phyloP scores from a whole-genome alignment of 495 filamentous ascomycete species.

The Extremus antarcticus region DNA sequence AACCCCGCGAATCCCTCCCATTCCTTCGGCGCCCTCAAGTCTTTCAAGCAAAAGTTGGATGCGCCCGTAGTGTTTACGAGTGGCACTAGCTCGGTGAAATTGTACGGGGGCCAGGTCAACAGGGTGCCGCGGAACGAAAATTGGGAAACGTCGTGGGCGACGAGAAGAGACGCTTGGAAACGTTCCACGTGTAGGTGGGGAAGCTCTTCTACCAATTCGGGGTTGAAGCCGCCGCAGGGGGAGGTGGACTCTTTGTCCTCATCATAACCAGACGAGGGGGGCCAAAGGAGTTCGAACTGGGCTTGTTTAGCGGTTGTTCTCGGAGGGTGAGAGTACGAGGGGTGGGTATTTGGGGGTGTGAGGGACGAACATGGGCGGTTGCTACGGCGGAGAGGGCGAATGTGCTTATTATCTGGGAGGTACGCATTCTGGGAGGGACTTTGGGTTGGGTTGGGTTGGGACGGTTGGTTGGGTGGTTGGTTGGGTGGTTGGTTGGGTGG shows the following conservation, averaged over 20 bases:
- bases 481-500: no score
- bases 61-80: constrained; percentile 6
- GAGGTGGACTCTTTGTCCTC: constrained; percentile 38
- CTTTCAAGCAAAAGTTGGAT: constrained; percentile 7
- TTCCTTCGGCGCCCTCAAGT: background rate
- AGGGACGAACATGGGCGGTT: no score
- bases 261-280: constrained; percentile 43
- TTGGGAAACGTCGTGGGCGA: background rate
- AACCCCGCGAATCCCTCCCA: constrained; percentile 8
- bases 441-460: no score
- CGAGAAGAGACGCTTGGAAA: constrained; percentile 4
- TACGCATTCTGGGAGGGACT: no score
- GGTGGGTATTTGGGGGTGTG: no score
- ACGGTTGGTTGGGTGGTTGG: no score
- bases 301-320: no score
- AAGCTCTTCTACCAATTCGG: background rate
- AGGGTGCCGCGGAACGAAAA: constrained; percentile 7
- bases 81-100: constrained; percentile 4
- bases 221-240: constrained; percentile 44
- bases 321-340: no score
- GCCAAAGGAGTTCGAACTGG: constrained; percentile 52
- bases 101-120: constrained; percentile 6
- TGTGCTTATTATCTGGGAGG: no score
- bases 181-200: constrained; percentile 8
- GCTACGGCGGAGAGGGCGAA: no score